Evolutionary conservation across 441 rosid species (phyloP), one percentile per base, ranked within the genome.

Genomic region (Populus tomentosa): DNA sequence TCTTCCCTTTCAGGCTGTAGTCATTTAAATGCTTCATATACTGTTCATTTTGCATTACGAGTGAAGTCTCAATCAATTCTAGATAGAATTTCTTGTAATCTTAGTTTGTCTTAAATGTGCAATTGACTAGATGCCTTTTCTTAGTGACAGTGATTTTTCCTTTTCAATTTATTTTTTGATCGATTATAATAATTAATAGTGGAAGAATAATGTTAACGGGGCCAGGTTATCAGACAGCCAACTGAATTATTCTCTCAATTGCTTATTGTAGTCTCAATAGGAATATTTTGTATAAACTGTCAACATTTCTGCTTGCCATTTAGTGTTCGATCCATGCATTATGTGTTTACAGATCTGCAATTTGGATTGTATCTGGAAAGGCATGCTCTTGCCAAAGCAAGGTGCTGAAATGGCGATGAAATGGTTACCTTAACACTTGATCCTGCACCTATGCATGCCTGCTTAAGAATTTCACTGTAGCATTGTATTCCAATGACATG

Each of bases 401-500:
- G 35, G 28, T 32, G 36, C 61, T 28, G 42, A 4, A 18, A 64
- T 59, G 3, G 67, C 1, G 69, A 56, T 26, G 23, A n/a, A 35
- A 33, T 18, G 13, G 46, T 62, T 18, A 42, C 64, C 65, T 73
- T 13, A 9, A 38, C 36, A 35, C 7, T 35, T 35, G 36, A 35
- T 35, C 36, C 36, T 35, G 36, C 36, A 35, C 36, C 59, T 32
- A 6, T 53, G 64, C 63, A 32, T 16, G 21, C 6, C 64, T 71
- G 10, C 36, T 50, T 78, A 67, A 53, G 50, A 42, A 64, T 20
- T 13, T 33, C 23, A 18, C 11, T 8, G 32, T 36, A 5, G 20
- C 66, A 13, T 32, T 77, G 83, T 53, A 46, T 16, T 69, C 63
- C 62, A 81, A 63, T 75, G 75, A 78, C 69, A 67, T 70, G 69